A percentile compares a stretch with the other conserved stretches of the same genome.
phyloP scores from a whole-genome alignment of 108 stramenopile species.

The Cyclotella baltica region DNA sequence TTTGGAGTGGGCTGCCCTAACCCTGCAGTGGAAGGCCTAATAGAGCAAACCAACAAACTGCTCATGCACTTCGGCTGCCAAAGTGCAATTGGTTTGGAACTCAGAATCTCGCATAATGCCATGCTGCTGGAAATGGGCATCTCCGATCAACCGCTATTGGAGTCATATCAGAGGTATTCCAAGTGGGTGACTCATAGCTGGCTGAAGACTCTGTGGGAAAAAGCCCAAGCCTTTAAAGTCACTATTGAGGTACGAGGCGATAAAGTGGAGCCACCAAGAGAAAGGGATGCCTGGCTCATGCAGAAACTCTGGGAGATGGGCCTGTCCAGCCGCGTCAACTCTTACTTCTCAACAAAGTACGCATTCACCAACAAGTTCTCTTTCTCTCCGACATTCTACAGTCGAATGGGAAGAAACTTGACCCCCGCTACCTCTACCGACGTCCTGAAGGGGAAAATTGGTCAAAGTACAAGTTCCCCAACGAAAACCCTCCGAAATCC shows the following conservation, averaged over 20 bases:
- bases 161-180: background rate
- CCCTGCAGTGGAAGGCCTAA: background rate
- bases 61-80: conserved; percentile 20
- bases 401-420: background rate
- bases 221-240: background rate
- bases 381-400: conserved; percentile 12
- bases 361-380: background rate
- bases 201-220: conserved; percentile 20
- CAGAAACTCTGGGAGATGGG: background rate
- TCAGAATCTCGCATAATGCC: background rate
- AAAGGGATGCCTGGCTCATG: conserved; percentile 24
- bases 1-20: conserved; percentile 20
- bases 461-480: background rate
- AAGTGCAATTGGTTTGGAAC: background rate
- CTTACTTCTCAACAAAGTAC: background rate
- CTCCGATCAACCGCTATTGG: conserved; percentile 9
- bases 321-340: background rate
- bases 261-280: conserved; percentile 10
- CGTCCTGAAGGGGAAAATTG: background rate
- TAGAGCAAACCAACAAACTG: background rate
- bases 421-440: background rate
- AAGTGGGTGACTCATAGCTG: background rate
- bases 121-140: conserved; percentile 10
- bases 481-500: background rate
- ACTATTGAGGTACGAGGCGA: background rate